Evolutionary conservation across 2,329 filamentous ascomycete genomes (phyloP).

Genomic region (Aureobasidium subglaciale): DNA sequence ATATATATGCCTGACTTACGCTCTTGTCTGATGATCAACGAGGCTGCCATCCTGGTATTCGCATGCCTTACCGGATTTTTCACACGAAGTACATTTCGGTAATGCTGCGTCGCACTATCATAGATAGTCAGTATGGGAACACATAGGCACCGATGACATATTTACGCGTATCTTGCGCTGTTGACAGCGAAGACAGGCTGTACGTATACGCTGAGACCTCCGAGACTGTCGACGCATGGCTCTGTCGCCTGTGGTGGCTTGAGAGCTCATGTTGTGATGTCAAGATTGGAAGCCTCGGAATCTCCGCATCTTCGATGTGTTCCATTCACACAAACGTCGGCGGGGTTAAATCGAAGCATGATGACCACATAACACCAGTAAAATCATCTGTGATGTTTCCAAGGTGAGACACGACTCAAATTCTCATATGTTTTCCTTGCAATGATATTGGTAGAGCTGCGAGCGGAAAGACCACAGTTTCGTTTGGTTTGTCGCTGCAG

Average conservation of each 20-base stretch:
- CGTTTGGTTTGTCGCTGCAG: too few species aligned
- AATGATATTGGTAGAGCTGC: too few species aligned
- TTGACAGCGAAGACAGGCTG: constrained; percentile 1
- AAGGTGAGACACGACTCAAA: too few species aligned
- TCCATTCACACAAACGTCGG: too few species aligned
- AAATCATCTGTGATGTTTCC: too few species aligned
- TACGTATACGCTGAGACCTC: background rate
- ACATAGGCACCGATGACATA: background rate
- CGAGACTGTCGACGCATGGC: background rate
- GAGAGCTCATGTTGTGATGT: background rate
- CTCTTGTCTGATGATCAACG: background rate
- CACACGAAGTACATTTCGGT: background rate
- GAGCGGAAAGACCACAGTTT: too few species aligned
- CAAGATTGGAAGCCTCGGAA: background rate
- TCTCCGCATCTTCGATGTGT: background rate
- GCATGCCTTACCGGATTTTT: background rate
- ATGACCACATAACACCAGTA: too few species aligned
- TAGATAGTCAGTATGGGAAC: background rate
- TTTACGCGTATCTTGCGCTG: constrained; percentile 6
- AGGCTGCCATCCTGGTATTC: background rate
- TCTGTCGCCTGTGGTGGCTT: background rate
- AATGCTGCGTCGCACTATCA: background rate
- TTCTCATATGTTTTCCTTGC: too few species aligned
- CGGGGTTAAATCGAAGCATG: too few species aligned
- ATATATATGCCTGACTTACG: background rate